A percentile compares a stretch with the other conserved stretches of the same genome.
Evolutionary conservation across 257 asterid genomes (phyloP).

Genomic region (Petrea volubilis): DNA sequence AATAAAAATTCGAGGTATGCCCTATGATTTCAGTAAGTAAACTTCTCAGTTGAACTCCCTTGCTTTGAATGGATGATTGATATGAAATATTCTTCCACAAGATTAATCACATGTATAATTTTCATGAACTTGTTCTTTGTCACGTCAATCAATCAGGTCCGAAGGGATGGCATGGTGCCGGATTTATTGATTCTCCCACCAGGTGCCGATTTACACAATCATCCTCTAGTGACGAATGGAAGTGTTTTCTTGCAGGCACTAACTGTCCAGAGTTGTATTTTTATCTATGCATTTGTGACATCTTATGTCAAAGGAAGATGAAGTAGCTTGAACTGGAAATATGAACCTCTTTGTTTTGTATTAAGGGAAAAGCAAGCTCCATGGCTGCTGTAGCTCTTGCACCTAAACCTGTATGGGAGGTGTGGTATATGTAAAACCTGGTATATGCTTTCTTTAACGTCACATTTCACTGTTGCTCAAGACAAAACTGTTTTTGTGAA

Average conservation of each 20-base stretch:
- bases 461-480: constrained; percentile 17
- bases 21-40: not conserved
- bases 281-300: not conserved
- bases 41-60: not conserved
- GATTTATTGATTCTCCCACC: constrained; percentile 80
- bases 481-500: constrained; percentile 36
- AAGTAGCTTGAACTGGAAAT: not conserved
- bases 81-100: constrained; percentile 14
- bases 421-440: constrained; percentile 18
- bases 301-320: constrained; percentile 7
- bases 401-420: constrained; percentile 89
- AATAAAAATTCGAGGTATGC: constrained; percentile 58
- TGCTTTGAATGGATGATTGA: constrained; percentile 19
- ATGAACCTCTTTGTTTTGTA: not conserved
- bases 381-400: constrained; percentile 88
- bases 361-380: constrained; percentile 91
- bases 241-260: constrained; percentile 79
- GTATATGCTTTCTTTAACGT: not conserved
- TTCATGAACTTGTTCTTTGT: constrained; percentile 3
- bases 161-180: constrained; percentile 71
- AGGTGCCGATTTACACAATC: constrained; percentile 84
- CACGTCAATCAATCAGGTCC: constrained; percentile 48
- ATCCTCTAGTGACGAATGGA: constrained; percentile 75
- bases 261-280: not conserved
- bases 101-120: not conserved